phyloP scores from a whole-genome alignment of 192 early-diverging fungal genomes.

The Oehlia diaphana region DNA sequence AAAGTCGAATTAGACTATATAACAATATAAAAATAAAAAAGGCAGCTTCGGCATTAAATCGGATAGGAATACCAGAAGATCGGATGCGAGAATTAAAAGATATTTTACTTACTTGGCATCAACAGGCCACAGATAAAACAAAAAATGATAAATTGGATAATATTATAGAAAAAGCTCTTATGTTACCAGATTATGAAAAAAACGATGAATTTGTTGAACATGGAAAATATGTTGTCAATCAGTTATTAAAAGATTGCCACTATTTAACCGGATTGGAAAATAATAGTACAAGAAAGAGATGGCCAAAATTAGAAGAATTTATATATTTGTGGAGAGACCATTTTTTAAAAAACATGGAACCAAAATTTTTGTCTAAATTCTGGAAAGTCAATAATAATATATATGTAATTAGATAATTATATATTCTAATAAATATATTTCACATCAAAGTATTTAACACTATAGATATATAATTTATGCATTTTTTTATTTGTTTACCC shows the following conservation, averaged over 20 bases:
- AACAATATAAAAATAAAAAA: slow-evolving; percentile 29
- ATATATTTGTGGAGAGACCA: background rate
- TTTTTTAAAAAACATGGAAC: background rate
- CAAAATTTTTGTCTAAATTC: background rate
- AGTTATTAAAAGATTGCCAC: background rate
- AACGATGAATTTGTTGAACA: background rate
- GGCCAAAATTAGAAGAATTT: slow-evolving; percentile 1
- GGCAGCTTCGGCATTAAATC: slow-evolving; percentile 35
- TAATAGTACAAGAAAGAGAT: background rate
- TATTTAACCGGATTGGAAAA: background rate
- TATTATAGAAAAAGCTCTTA: background rate
- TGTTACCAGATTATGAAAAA: background rate
- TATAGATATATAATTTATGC: too few species aligned
- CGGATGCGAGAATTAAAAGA: slow-evolving; percentile 5
- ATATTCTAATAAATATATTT: too few species aligned
- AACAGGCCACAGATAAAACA: background rate
- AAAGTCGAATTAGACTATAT: slow-evolving; percentile 30
- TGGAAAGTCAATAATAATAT: background rate
- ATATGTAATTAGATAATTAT: too few species aligned
- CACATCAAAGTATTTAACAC: too few species aligned
- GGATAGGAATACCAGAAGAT: background rate
- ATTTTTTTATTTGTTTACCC: too few species aligned
- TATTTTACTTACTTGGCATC: background rate
- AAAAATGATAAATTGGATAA: background rate
- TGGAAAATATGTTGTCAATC: background rate